A percentile compares a stretch with the other conserved stretches of the same genome.
Conservation (phyloP, 495 filamentous ascomycete species). For the Cairneyella variabilis region DNA sequence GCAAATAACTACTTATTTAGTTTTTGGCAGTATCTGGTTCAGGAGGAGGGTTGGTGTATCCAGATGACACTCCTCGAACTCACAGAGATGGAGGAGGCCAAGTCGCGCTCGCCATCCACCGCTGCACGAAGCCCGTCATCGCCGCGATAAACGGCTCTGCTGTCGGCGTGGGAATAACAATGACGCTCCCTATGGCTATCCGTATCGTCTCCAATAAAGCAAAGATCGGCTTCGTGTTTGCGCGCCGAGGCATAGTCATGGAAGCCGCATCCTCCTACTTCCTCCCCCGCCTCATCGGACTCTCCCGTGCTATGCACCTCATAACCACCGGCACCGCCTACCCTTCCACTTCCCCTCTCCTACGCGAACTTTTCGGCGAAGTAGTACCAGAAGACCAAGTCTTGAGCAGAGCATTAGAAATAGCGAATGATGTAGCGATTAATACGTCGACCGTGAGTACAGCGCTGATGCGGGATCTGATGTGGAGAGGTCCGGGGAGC, state of each 20-base stretch:
- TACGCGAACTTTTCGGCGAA: constrained; percentile 54
- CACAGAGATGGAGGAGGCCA: constrained; percentile 47
- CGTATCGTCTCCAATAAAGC: constrained; percentile 50
- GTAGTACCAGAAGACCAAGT: constrained; percentile 46
- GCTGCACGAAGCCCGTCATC: constrained; percentile 61
- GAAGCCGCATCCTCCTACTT: constrained; percentile 63
- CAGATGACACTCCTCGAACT: constrained; percentile 7
- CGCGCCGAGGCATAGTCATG: constrained; percentile 55
- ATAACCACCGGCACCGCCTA: constrained; percentile 43
- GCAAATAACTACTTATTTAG: too few species aligned
- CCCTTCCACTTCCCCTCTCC: constrained; percentile 36
- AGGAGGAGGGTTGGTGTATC: constrained; percentile 31
- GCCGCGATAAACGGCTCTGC: constrained; percentile 62
- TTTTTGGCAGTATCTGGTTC: too few species aligned
- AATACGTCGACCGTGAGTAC: constrained; percentile 54
- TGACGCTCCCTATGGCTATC: constrained; percentile 59
- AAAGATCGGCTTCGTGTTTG: constrained; percentile 64
- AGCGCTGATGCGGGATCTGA: constrained; percentile 53
- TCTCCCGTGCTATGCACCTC: constrained; percentile 53
- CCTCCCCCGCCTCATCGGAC: constrained; percentile 57
- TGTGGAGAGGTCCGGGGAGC: constrained; percentile 52
- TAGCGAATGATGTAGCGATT: constrained; percentile 54
- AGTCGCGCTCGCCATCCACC: constrained; percentile 55
- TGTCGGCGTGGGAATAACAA: constrained; percentile 65
- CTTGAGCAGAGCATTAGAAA: constrained; percentile 49